Base-by-base conservation (phyloP, 345 rosid genomes). In the Euphorbia pulcherrima region DNA sequence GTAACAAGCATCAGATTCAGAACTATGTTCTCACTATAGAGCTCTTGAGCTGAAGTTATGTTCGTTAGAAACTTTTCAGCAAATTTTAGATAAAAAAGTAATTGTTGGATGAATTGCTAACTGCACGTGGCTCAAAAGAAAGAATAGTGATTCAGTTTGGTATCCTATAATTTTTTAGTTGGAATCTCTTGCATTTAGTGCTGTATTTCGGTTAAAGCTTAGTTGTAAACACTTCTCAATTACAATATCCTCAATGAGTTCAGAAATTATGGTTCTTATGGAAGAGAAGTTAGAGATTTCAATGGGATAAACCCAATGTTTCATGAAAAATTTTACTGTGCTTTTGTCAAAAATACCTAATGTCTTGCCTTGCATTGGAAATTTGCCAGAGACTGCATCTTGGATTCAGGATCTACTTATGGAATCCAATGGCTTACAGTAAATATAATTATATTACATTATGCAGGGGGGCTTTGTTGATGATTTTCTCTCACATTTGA, bases 401-500 rank as follows among this genome's bases (percentile, higher is more conserved):
- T 18, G 54, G 20, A 54, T 53, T 67, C n/a, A n/a, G n/a, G n/a
- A n/a, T n/a, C 37, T 30, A 7, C 18, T 67, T 14, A 41, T 68
- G 27, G 16, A 3, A n/a, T 57, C 12, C 8, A 3, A 24, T 54
- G 20, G n/a, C n/a, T n/a, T n/a, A 18, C 60, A 26, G 70, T 37
- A 12, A 53, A 40, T 26, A 14, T 2, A 20, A 37, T 58, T 62
- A 11, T 20, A 57, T 41, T 55, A 29, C 46, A 33, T 46, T 67
- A 67, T 9, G 54, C 90, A 91, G 99, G 97, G 97, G 67, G 99
- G 99, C 58, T 87, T 76, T 58, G 51, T 91, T 64, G 99, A 91
- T 56, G 97, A 94, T 80, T 94, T 94, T 78, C 95, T 91, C 60
- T 91, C 99, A 4, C 99, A 94, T 83, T 55, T 94, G 40, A 88